Evolutionary conservation across 2,329 filamentous ascomycete genomes (phyloP).

Genomic region (Falciphora oryzae): DNA sequence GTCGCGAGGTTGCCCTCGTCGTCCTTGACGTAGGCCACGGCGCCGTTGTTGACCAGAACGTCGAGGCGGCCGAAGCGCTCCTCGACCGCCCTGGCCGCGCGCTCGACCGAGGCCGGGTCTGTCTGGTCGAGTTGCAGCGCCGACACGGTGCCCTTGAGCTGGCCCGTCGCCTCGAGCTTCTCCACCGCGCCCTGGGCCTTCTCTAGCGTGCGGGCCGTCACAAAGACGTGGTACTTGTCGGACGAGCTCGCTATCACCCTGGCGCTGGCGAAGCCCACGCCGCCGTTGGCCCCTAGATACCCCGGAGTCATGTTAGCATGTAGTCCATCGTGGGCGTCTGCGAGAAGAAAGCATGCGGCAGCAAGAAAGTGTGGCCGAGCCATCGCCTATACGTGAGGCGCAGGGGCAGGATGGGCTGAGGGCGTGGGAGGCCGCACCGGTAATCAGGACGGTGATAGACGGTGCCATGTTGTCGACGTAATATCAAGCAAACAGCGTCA

Average conservation of each 20-base stretch:
- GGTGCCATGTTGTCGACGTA: background rate
- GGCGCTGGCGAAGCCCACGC: constrained; percentile 36
- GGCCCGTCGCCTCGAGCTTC: constrained; percentile 16
- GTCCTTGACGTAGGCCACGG: constrained; percentile 13
- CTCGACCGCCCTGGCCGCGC: constrained; percentile 24
- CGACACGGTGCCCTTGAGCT: constrained; percentile 23
- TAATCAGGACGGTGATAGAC: constrained; percentile 3
- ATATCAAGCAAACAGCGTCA: too few species aligned
- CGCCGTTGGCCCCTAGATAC: constrained; percentile 33
- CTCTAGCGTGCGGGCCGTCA: constrained; percentile 29
- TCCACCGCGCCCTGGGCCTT: constrained; percentile 30
- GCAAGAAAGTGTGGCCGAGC: too few species aligned
- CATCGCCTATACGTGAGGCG: too few species aligned
- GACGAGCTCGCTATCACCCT: constrained; percentile 32
- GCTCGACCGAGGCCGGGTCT: constrained; percentile 33
- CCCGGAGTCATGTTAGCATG: background rate
- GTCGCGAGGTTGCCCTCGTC: background rate
- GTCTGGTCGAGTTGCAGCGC: constrained; percentile 35
- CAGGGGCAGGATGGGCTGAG: too few species aligned
- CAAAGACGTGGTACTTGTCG: constrained; percentile 32
- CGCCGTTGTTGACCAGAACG: constrained; percentile 28
- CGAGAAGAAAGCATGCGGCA: too few species aligned
- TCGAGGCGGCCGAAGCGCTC: constrained; percentile 26
- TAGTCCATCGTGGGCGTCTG: too few species aligned
- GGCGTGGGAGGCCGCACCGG: background rate